Evolutionary conservation across 1,284 basidiomycete species (phyloP).

Genomic region (Prillingera fragicola): DNA sequence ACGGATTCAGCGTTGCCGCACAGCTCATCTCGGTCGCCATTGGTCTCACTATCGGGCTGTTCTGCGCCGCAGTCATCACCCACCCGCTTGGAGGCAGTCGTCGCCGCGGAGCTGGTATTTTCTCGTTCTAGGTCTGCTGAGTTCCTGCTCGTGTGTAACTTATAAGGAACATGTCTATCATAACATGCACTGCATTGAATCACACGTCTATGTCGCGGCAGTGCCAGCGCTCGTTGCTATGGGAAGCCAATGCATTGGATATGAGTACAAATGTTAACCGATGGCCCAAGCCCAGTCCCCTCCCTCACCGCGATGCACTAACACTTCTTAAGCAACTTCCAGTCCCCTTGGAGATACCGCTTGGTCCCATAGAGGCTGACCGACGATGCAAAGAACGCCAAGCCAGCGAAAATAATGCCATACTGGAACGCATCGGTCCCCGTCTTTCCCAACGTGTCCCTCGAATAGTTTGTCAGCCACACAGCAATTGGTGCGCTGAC

Average conservation of each 20-base stretch:
- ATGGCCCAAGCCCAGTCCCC: too few relatives aligned
- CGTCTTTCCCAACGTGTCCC: constrained; percentile 22
- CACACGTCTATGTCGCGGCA: too few relatives aligned
- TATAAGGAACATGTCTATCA: too few relatives aligned
- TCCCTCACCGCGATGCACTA: too few relatives aligned
- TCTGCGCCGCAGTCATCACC: constrained; percentile 51
- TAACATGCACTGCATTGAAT: too few relatives aligned
- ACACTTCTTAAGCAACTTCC: constrained; percentile 27
- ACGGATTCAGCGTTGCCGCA: constrained; percentile 47
- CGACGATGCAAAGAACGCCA: constrained; percentile 33
- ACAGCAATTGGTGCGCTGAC: constrained; percentile 48
- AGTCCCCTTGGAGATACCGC: constrained; percentile 40
- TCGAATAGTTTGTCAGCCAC: constrained; percentile 43
- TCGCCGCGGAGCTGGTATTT: constrained; percentile 48
- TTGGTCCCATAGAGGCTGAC: constrained; percentile 41
- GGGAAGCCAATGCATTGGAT: too few relatives aligned
- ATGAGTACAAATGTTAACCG: too few relatives aligned
- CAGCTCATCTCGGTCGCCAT: constrained; percentile 51
- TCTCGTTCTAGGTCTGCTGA: constrained; percentile 50
- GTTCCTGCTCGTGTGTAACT: too few relatives aligned
- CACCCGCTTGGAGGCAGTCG: constrained; percentile 51
- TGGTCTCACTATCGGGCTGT: constrained; percentile 62
- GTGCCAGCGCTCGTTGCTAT: too few relatives aligned
- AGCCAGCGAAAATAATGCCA: constrained; percentile 47
- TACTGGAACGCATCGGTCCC: constrained; percentile 44